Conservation (phyloP, 169 alveolate genomes). For the Plasmodium cynomolgi region DNA sequence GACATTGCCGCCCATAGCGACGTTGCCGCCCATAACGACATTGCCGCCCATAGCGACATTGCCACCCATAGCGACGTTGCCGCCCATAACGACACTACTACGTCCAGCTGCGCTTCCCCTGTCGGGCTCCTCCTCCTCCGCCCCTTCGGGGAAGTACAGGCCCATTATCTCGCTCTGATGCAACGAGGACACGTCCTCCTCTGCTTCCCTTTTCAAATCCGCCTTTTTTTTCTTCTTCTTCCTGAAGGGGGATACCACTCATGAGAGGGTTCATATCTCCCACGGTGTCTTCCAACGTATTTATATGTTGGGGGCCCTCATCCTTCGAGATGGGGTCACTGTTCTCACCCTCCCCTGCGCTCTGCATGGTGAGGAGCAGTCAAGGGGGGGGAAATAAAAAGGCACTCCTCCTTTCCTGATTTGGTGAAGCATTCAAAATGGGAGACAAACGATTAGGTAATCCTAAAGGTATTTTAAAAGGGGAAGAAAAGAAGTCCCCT, state of each 20-base stretch:
- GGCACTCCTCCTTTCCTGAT: not conserved
- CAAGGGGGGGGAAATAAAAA: not conserved
- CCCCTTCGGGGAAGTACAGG: not conserved
- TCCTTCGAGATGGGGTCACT: conserved; percentile 3
- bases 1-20: too few species aligned
- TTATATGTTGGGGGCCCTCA: not conserved
- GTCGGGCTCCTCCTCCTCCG: not conserved
- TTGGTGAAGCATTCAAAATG: not conserved
- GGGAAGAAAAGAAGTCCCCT: not conserved
- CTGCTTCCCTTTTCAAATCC: conserved; percentile 9
- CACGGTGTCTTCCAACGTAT: conserved; percentile 6
- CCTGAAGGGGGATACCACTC: conserved; percentile 6
- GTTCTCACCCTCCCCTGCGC: conserved; percentile 7
- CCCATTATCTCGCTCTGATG: not conserved
- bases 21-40: not conserved
- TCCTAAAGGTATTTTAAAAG: not conserved
- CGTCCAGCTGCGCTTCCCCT: not conserved
- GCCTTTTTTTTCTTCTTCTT: not conserved
- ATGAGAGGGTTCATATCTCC: not conserved
- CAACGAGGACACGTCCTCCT: not conserved
- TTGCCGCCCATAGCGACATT: too few species aligned
- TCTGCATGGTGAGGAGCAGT: not conserved
- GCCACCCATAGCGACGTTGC: too few species aligned
- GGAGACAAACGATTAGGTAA: not conserved
- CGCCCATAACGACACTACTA: not conserved